Evolutionary conservation across 169 alveolate species (phyloP).

Genomic region (Theileria annulata): DNA sequence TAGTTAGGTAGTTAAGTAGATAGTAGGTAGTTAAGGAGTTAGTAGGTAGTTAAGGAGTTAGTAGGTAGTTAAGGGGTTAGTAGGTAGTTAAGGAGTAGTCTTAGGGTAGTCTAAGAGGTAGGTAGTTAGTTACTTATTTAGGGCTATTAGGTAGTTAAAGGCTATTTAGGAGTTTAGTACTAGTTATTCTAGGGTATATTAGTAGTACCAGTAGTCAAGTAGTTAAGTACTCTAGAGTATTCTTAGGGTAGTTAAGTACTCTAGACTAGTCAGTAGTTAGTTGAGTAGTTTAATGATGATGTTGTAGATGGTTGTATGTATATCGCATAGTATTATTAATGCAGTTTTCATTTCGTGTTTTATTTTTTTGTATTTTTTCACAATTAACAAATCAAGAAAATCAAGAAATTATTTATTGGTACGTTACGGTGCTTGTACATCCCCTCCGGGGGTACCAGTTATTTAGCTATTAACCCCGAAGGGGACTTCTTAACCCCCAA

Average conservation of each 20-base stretch:
- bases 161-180: too few relatives aligned
- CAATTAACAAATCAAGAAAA: neutral
- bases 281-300: neutral
- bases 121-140: too few relatives aligned
- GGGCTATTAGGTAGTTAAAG: too few relatives aligned
- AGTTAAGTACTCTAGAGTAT: neutral
- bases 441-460: neutral
- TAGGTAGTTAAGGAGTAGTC: neutral
- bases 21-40: neutral
- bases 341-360: slow-evolving; percentile 35
- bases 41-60: neutral
- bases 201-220: too few relatives aligned
- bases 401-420: slow-evolving; percentile 63
- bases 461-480: neutral
- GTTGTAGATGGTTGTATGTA: slow-evolving; percentile 48
- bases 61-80: neutral
- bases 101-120: too few relatives aligned
- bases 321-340: slow-evolving; percentile 27
- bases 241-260: neutral
- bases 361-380: slow-evolving; percentile 8
- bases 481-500: neutral
- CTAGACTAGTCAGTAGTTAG: neutral
- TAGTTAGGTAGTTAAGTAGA: neutral
- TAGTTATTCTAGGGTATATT: neutral
- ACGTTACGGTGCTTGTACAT: slow-evolving; percentile 1